Percentiles rank a stretch among this genome's conserved stretches.
Conservation (phyloP, 192 early-diverging fungal species). For the Lunasporangiospora selenospora region DNA sequence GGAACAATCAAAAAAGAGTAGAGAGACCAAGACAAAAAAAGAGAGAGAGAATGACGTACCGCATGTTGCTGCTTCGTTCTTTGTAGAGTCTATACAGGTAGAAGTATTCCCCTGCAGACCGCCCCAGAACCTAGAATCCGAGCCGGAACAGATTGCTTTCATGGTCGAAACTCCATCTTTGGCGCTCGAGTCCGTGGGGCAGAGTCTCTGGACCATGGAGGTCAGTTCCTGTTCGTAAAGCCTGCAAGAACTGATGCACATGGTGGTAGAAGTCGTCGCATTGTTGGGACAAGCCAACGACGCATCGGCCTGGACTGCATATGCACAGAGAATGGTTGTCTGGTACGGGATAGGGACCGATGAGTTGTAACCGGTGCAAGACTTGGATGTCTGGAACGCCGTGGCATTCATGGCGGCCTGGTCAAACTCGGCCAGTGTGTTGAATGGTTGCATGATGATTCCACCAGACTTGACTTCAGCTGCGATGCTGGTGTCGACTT, state of each 20-base stretch:
- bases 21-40: neutral
- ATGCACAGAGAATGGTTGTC: slow-evolving; percentile 27
- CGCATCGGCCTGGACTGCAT: slow-evolving; percentile 1
- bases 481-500: slow-evolving; percentile 12
- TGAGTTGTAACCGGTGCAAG: slow-evolving; percentile 17
- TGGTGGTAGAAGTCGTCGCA: neutral
- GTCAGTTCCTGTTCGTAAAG: slow-evolving; percentile 13
- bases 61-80: slow-evolving; percentile 26
- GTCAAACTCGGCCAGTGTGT: slow-evolving; percentile 23
- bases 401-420: slow-evolving; percentile 20
- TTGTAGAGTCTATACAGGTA: slow-evolving; percentile 11
- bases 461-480: neutral
- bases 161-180: neutral
- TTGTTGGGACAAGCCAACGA: slow-evolving; percentile 1
- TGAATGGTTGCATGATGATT: slow-evolving; percentile 20
- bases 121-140: neutral
- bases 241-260: slow-evolving; percentile 29
- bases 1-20: too few species aligned
- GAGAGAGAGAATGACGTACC: slow-evolving; percentile 15
- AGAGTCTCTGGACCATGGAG: neutral
- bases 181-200: slow-evolving; percentile 5
- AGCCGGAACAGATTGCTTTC: slow-evolving; percentile 6
- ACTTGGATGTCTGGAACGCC: slow-evolving; percentile 9
- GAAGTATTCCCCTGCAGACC: slow-evolving; percentile 5
- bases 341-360: slow-evolving; percentile 26